A percentile compares a stretch with the other conserved stretches of the same genome.
phyloP scores from a whole-genome alignment of 257 asterid genomes.

The Scutellaria galericulata region DNA sequence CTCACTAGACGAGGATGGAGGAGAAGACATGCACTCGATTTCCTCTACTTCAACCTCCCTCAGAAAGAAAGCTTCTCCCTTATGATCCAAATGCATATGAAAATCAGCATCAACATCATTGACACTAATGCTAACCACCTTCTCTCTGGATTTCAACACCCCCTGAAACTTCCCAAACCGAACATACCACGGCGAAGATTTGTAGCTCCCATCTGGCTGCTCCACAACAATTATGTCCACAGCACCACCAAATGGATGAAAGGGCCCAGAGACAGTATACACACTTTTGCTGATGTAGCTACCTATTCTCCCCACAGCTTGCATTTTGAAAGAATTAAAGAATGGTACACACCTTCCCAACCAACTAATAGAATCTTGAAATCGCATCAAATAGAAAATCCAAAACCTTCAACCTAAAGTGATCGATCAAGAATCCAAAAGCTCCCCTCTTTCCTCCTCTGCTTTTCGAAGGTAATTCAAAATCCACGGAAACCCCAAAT shows the following conservation, averaged over 20 bases:
- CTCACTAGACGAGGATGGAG: conserved; percentile 70
- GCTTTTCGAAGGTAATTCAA: conserved; percentile 21
- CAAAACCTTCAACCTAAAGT: conserved; percentile 24
- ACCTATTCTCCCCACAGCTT: conserved; percentile 88
- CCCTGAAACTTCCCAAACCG: conserved; percentile 98
- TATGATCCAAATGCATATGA: conserved; percentile 81
- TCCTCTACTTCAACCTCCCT: conserved; percentile 67
- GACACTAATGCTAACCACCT: conserved; percentile 73
- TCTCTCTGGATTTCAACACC: conserved; percentile 82
- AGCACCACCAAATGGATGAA: conserved; percentile 99
- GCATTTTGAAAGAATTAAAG: conserved; percentile 56
- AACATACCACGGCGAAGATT: conserved; percentile 98
- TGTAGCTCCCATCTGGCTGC: conserved; percentile 90
- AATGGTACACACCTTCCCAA: conserved; percentile 32
- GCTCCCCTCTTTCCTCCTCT: conserved; percentile 12
- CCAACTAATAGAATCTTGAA: conserved; percentile 35
- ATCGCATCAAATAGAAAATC: conserved; percentile 32
- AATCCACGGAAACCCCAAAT: conserved; percentile 38
- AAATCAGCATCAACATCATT: conserved; percentile 80
- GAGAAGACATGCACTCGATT: conserved; percentile 47
- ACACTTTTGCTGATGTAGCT: conserved; percentile 80
- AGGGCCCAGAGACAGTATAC: conserved; percentile 82
- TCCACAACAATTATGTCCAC: conserved; percentile 90
- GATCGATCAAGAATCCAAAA: conserved; percentile 26
- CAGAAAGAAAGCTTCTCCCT: conserved; percentile 85